phyloP scores from a whole-genome alignment of 495 filamentous ascomycete genomes.

The Lasiosphaeris hirsuta region DNA sequence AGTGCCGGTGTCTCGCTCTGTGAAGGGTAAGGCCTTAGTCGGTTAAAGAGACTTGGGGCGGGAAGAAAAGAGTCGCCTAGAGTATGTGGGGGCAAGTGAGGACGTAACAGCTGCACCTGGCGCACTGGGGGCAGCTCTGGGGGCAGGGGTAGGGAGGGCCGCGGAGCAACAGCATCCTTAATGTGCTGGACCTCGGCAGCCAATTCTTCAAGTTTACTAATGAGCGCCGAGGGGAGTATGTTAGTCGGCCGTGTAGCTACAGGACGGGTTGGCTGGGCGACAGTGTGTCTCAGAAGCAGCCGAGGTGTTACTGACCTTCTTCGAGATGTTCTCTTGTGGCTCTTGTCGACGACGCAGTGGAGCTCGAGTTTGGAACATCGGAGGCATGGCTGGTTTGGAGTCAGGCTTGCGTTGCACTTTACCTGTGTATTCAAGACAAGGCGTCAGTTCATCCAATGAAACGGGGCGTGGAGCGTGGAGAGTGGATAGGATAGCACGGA shows the following conservation, averaged over 20 bases:
- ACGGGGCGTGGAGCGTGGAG: neutral
- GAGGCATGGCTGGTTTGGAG: conserved; percentile 38
- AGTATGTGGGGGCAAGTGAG: neutral
- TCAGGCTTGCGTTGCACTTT: conserved; percentile 41
- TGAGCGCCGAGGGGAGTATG: conserved; percentile 7
- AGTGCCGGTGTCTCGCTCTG: conserved; percentile 12
- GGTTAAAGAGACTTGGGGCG: conserved; percentile 15
- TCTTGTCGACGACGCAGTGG: conserved; percentile 43
- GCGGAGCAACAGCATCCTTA: conserved; percentile 39
- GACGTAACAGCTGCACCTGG: conserved; percentile 6
- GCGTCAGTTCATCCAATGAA: neutral
- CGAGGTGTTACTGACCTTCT: conserved; percentile 32
- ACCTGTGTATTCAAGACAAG: conserved; percentile 27
- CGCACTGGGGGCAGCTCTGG: conserved; percentile 16
- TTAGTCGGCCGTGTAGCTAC: neutral
- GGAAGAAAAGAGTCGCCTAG: conserved; percentile 14
- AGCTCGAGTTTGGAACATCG: conserved; percentile 44
- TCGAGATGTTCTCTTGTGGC: conserved; percentile 42
- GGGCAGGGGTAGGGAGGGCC: conserved; percentile 5
- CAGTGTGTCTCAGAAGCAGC: neutral
- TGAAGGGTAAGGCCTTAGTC: conserved; percentile 12
- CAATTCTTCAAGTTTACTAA: conserved; percentile 44
- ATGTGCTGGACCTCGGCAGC: conserved; percentile 44
- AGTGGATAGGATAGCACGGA: neutral
- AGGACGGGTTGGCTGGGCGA: neutral